Percentiles rank a stretch among this genome's conserved stretches.
Conservation (phyloP, 1,284 basidiomycete species). For the Thecaphora frezii region DNA sequence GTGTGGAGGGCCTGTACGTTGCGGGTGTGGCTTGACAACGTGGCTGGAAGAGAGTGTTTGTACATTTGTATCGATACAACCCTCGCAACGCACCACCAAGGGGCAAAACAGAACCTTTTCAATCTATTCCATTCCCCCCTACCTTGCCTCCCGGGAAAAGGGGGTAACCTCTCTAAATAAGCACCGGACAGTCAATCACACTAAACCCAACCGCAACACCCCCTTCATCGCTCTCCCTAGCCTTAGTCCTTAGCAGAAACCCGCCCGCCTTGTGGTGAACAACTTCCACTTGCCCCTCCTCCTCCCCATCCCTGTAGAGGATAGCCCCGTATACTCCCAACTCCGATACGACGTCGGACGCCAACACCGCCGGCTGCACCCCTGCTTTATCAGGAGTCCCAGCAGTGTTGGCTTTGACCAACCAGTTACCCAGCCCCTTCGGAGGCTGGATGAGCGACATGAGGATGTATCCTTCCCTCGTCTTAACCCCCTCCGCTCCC, state of each 20-base stretch:
- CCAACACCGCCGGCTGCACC: constrained; percentile 47
- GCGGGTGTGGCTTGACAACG: too few species aligned
- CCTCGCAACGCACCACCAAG: too few species aligned
- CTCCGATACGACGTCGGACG: constrained; percentile 80
- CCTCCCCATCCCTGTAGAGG: constrained; percentile 66
- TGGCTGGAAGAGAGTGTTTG: too few species aligned
- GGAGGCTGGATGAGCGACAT: constrained; percentile 89
- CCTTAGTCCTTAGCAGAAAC: constrained; percentile 88
- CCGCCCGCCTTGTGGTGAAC: constrained; percentile 70
- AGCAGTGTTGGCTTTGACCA: constrained; percentile 65
- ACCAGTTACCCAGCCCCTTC: constrained; percentile 68
- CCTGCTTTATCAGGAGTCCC: neutral
- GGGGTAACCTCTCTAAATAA: constrained; percentile 66
- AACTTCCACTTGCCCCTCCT: constrained; percentile 52
- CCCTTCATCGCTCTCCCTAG: constrained; percentile 87
- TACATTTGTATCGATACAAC: neutral
- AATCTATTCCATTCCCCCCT: neutral
- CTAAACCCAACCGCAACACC: constrained; percentile 90
- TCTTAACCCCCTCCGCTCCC: constrained; percentile 29
- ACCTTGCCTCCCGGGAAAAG: too few species aligned
- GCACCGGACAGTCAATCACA: constrained; percentile 77
- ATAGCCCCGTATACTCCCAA: constrained; percentile 88
- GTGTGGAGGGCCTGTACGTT: too few species aligned
- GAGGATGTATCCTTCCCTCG: constrained; percentile 76
- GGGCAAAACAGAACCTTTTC: neutral